Base-by-base conservation (phyloP, 495 filamentous ascomycete species). In the Talaromyces trachyspermus region DNA sequence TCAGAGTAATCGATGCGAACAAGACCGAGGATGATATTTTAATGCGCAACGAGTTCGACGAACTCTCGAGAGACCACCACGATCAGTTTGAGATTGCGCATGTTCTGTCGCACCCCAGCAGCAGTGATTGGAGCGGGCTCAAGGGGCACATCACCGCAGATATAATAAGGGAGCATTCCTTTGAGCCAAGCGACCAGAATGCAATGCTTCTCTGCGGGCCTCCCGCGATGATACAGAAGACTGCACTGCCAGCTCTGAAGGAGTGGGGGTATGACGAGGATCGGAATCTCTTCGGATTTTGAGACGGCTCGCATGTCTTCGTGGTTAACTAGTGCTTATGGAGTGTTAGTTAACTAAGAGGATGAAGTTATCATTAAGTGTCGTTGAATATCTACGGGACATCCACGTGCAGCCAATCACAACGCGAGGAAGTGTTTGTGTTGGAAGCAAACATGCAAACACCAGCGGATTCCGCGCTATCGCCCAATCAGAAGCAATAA, bases 41-140 rank as follows among this genome's bases (percentile, higher is more conserved):
- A 24, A 49, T 56, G 36, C 49, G 68, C 14, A 43, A 54, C 2
- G 65, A 77, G 33, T 57, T 76, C 2, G 68, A 73, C 11, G 25
- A 56, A 20, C 58, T 64, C 20, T 53, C 56, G 15, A 48, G 49
- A 29, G 49, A 59, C 8, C 37, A 60, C 50, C 17, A 41, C 23
- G 57, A 60, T 12, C 53, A 59, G 20, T 51, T 69, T 38, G 48
- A 55, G 48, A 52, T 69, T n/a, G 49, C 48, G 2, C 62, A 69
- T 55, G 54, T 67, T 2, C 38, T 66, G 20, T 63, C 58, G 33
- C 56, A 62, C 42, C 55, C 57, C 3, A 49, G 53, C 19, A 46
- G 61, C 11, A n/a, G n/a, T n/a, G 43, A 36, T n/a, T 69, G 61
- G 59, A 50, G 54, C 22, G 65, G 62, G 0, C 6, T 53, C 5